Evolutionary conservation across 2,329 filamentous ascomycete species (phyloP).

Genomic region (Arthrobotrys sphaeroides): DNA sequence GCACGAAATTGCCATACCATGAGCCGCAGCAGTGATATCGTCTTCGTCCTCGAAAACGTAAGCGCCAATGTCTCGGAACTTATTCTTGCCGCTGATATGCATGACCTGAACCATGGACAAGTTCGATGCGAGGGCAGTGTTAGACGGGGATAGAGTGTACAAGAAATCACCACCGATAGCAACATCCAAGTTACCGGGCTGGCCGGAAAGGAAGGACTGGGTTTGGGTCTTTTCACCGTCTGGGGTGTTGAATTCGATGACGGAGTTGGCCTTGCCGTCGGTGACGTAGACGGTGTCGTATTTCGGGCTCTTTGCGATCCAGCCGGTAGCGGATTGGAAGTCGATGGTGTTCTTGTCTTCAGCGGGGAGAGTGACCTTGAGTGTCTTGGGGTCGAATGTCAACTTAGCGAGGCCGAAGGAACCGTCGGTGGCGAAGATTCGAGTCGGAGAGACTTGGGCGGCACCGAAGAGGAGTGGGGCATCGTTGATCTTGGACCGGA

Average conservation of each 20-base stretch:
- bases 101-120: constrained; percentile 41
- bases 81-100: constrained; percentile 24
- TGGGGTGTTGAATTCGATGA: constrained; percentile 68
- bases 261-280: constrained; percentile 66
- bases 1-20: constrained; percentile 34
- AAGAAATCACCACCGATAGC: constrained; percentile 66
- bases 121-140: constrained; percentile 13
- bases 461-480: constrained; percentile 70
- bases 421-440: constrained; percentile 68
- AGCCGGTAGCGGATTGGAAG: constrained; percentile 69
- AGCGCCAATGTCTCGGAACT: constrained; percentile 20
- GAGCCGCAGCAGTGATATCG: constrained; percentile 27
- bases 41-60: constrained; percentile 31
- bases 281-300: constrained; percentile 69
- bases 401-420: constrained; percentile 69
- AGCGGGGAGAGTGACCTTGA: constrained; percentile 59
- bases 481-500: constrained; percentile 60
- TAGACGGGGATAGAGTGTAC: constrained; percentile 65
- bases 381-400: constrained; percentile 60
- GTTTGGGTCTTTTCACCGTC: constrained; percentile 61
- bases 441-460: constrained; percentile 63
- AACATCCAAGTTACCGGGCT: constrained; percentile 69
- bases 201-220: constrained; percentile 60
- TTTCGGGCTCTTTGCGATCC: constrained; percentile 65
- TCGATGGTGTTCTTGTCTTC: constrained; percentile 63